Base-by-base conservation (phyloP, 306 rosid species). In the Castanea sativa region DNA sequence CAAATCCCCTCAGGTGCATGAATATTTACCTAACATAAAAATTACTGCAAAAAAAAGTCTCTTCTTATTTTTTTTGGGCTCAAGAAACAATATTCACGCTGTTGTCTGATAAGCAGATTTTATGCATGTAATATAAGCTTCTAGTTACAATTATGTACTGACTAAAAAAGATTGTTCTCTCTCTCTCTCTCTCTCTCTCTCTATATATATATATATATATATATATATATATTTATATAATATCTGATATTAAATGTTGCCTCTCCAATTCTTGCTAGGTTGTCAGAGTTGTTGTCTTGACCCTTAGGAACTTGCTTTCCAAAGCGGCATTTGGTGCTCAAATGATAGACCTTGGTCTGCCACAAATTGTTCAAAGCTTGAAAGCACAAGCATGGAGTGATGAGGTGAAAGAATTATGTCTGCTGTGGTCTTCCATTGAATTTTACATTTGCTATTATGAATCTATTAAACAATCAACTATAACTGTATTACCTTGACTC, bases 311-410 rank as follows among this genome's bases (percentile, higher is more conserved):
- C 89, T 82, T 96, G 90, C 88, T 93, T 81, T 82, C 91, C 64
- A 96, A 88, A 84, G 98, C 93, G 79, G 82, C 96, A 25, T 88
- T 93, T 89, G 99, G 96, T 83, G 92, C 98, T 78, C 97, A 93
- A 89, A 91, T 96, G 98, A 96, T 96, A 67, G 97, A 93, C 83
- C 89, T 93, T 77, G 98, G 94, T 83, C 91, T 96, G 55, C 97
- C 92, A 23, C 99, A 91, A 84, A 86, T 88, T 78, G 99, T 93
- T 84, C 99, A 90, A 82, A 96, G 91, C 84, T 90, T 96, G 89
- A 96, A 96, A 86, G 93, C 96, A 72, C 99, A 96, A 87, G 99
- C 99, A 64, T 96, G 99, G 99, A 96, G 98, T 89, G 99, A 96
- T 83, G 99, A 96, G 99, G 99, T 96, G 74, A 84, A 88, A 84